A percentile compares a stretch with the other conserved stretches of the same genome.
Conservation (phyloP, 176 grass and related monocot genomes). For the Oryza punctata region DNA sequence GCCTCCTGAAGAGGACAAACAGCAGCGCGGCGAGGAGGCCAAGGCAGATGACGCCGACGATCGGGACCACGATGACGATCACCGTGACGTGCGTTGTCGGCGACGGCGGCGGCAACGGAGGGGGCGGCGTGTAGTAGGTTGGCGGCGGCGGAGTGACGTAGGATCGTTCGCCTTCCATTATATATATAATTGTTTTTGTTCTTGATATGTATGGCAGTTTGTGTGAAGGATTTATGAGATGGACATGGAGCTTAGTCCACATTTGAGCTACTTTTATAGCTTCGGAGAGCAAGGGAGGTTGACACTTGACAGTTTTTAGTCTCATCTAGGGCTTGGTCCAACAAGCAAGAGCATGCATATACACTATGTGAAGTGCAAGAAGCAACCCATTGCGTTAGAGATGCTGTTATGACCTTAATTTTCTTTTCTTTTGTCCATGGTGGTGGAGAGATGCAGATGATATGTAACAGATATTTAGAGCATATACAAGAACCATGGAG, state of each 20-base stretch:
- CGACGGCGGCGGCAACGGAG: not conserved
- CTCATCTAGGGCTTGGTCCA: constrained; percentile 8
- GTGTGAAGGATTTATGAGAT: not conserved
- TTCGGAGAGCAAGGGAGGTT: not conserved
- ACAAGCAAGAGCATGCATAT: constrained; percentile 21
- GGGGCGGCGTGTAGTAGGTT: not conserved
- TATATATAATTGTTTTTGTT: not conserved
- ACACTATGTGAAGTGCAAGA: constrained; percentile 16
- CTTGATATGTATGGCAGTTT: not conserved
- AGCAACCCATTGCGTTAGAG: not conserved
- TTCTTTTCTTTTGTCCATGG: not conserved
- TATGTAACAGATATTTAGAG: not conserved
- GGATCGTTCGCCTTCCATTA: not conserved
- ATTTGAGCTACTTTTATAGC: constrained; percentile 29
- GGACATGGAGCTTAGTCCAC: not conserved
- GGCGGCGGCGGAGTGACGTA: not conserved
- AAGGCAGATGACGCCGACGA: constrained; percentile 28
- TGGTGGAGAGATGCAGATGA: not conserved
- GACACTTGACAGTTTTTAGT: not conserved
- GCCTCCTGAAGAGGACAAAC: constrained; percentile 11
- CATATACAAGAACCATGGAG: not conserved
- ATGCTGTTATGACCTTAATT: not conserved
- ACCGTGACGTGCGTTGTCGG: constrained; percentile 20
- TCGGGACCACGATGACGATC: constrained; percentile 32
- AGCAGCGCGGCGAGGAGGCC: constrained; percentile 27